Evolutionary conservation across 2,329 filamentous ascomycete species (phyloP).

Genomic region (Zalaria obscura): DNA sequence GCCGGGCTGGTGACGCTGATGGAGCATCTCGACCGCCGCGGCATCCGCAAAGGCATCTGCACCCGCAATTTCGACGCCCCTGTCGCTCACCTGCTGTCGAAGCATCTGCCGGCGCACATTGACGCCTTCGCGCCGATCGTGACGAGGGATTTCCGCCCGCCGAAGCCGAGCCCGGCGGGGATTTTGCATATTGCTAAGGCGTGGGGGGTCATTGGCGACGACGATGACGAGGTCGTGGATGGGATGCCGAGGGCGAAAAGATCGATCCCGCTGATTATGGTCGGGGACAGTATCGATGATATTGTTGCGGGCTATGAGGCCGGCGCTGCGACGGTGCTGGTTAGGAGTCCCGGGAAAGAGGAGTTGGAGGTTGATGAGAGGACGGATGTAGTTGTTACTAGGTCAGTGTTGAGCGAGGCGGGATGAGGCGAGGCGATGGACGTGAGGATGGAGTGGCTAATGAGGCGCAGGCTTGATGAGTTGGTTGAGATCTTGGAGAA

Average conservation of each 20-base stretch:
- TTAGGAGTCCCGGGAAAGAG: conserved; percentile 30
- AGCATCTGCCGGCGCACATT: conserved; percentile 52
- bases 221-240: conserved; percentile 23
- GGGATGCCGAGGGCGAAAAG: conserved; percentile 1
- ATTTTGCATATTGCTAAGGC: conserved; percentile 69
- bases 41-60: conserved; percentile 69
- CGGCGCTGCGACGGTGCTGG: conserved; percentile 78
- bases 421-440: too few species aligned
- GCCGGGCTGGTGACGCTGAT: conserved; percentile 67
- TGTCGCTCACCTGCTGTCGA: conserved; percentile 58
- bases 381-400: conserved; percentile 17
- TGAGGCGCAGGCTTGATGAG: conserved; percentile 14
- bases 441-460: not conserved
- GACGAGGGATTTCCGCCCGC: conserved; percentile 67
- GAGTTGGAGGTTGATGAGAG: conserved; percentile 18
- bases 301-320: conserved; percentile 76
- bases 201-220: conserved; percentile 46
- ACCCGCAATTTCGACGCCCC: conserved; percentile 85
- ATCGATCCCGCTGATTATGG: conserved; percentile 32
- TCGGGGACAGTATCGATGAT: conserved; percentile 65
- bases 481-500: conserved; percentile 13
- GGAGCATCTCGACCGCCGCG: conserved; percentile 58
- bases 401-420: conserved; percentile 2
- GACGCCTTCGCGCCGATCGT: conserved; percentile 58
- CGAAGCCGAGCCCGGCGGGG: conserved; percentile 79